phyloP scores from a whole-genome alignment of 768 basidiomycete genomes.

The Amanita rimosa region DNA sequence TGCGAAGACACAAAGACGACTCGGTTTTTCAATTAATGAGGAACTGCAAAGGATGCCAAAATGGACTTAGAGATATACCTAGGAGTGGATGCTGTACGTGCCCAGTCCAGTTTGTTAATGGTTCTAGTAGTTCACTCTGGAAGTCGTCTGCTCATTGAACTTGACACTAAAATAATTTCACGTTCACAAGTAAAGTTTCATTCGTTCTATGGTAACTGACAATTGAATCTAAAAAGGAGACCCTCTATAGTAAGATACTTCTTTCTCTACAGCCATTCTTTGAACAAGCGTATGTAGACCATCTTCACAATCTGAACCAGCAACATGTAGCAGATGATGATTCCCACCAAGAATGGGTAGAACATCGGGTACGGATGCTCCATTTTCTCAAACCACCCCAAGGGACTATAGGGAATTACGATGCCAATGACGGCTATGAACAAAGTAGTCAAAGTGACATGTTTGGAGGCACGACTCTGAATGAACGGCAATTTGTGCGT shows the following conservation, averaged over 20 bases:
- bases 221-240: neutral
- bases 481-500: constrained; percentile 5
- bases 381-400: neutral
- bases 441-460: neutral
- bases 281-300: constrained; percentile 1
- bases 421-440: neutral
- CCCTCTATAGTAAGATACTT: neutral
- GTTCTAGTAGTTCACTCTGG: neutral
- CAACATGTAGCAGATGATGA: neutral
- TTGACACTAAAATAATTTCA: too few species aligned
- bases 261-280: neutral
- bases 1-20: constrained; percentile 75
- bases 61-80: constrained; percentile 1
- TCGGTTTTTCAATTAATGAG: constrained; percentile 76
- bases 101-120: neutral
- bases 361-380: neutral
- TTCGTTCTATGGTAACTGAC: neutral
- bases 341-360: constrained; percentile 1
- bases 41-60: constrained; percentile 23
- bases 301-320: constrained; percentile 1
- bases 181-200: too few species aligned
- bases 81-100: neutral
- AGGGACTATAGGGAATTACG: neutral
- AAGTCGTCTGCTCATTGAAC: too few species aligned
- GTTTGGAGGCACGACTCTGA: neutral